These are phyloP conservation scores for Backusella tarrabulga DNA, from an alignment of 192 early-diverging fungal genomes.

Conservation along the genomic window DNA sequence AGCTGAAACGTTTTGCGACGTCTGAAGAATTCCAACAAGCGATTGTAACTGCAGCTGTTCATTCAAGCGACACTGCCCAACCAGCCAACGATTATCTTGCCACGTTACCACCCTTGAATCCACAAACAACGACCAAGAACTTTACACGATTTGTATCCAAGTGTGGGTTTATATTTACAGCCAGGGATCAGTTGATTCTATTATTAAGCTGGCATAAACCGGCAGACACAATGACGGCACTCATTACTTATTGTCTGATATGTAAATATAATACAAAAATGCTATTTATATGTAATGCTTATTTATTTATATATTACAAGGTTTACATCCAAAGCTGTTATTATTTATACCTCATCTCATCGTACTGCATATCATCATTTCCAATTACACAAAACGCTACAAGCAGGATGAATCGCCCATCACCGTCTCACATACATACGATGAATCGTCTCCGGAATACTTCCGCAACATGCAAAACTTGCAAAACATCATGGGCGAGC, in stretches of 20 bases:
- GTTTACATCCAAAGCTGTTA: conserved; percentile 8
- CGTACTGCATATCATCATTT: neutral
- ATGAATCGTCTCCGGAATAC: conserved; percentile 56
- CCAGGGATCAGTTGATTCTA: conserved; percentile 58
- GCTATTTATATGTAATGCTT: neutral
- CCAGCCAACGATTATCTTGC: conserved; percentile 44
- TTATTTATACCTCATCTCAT: conserved; percentile 6
- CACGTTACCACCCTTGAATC: conserved; percentile 43
- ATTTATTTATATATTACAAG: neutral
- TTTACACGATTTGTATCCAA: conserved; percentile 67
- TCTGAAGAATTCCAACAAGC: neutral
- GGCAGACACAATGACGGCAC: conserved; percentile 51
- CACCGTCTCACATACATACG: conserved; percentile 3
- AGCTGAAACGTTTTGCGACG: neutral
- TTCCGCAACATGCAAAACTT: conserved; percentile 69
- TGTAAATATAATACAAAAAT: conserved; percentile 30
- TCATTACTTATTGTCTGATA: conserved; percentile 50
- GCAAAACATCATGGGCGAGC: conserved; percentile 76
- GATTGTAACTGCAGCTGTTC: conserved; percentile 6
- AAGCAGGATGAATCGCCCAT: neutral
- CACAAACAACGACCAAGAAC: conserved; percentile 66
- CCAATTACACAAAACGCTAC: neutral
- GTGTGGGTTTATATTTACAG: conserved; percentile 59
- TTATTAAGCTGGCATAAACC: conserved; percentile 72
- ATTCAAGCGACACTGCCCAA: conserved; percentile 3